Conservation (phyloP, 2,329 filamentous ascomycete genomes). For the Venturia aucupariae region DNA sequence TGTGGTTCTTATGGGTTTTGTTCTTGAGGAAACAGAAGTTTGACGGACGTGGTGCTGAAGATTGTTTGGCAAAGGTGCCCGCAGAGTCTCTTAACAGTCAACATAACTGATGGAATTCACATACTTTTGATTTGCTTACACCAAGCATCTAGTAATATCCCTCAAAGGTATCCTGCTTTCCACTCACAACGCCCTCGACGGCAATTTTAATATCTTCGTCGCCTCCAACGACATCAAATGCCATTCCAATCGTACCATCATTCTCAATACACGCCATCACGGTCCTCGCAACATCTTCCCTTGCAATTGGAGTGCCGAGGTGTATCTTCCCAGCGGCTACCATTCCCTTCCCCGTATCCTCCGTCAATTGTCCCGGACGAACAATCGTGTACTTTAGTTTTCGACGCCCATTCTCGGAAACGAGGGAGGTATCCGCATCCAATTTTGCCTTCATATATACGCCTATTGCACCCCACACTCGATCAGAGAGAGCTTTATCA, state of each 20-base stretch:
- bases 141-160: constrained; percentile 18
- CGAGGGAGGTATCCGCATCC: constrained; percentile 32
- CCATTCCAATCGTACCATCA: constrained; percentile 36
- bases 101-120: background rate
- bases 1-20: too few relatives aligned
- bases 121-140: background rate
- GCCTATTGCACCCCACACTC: constrained; percentile 32
- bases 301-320: constrained; percentile 33
- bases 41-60: too few relatives aligned
- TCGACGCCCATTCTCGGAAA: constrained; percentile 29
- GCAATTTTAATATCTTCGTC: constrained; percentile 32
- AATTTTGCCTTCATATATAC: constrained; percentile 36
- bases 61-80: too few relatives aligned
- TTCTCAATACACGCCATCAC: constrained; percentile 46
- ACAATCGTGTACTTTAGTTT: constrained; percentile 39
- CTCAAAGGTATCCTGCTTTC: constrained; percentile 28
- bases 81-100: too few relatives aligned
- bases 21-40: too few relatives aligned
- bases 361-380: constrained; percentile 33
- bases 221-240: constrained; percentile 36
- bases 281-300: constrained; percentile 52
- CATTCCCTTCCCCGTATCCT: constrained; percentile 37
- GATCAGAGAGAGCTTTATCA: constrained; percentile 28
- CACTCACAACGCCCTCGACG: constrained; percentile 29
- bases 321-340: constrained; percentile 36